Base-by-base conservation (phyloP, 495 filamentous ascomycete species). In the Aspergillus leporis region DNA sequence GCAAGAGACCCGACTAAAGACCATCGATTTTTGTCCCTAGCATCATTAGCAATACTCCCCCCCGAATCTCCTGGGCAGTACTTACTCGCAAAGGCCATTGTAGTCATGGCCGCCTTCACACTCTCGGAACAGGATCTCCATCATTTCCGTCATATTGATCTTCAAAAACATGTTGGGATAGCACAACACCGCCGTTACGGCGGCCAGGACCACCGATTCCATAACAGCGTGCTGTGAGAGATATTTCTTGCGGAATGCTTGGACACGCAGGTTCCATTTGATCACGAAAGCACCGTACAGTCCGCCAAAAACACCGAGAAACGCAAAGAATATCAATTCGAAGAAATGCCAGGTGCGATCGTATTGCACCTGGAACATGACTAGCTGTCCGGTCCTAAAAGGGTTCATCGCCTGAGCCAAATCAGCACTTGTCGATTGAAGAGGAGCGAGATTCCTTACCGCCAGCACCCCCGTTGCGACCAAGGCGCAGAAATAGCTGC, bases 141-240 rank as follows among this genome's bases (percentile, higher is more conserved):
- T 98, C 77, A 91, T 96, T 74, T 97, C 92, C 0, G 94, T 97
- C 94, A 98, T 98, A 73, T 98, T 96, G 66, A 98, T 97, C 61
- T 90, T 83, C 51, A 98, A 71, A 65, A 98, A 98, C 72, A 90
- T 92, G 70, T 98, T 98, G 1, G 92, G 94, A 66, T 93, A 98
- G 75, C 94, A 98, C 7, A 98, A 79, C 53, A 98, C 78, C 4
- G 93, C 95, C 12, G 94, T 98, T 8, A 85, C 80, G 1, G 84
- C 83, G 3, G 94, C 93, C 53, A 98, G 79, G 36, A 96, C 67
- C 1, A 91, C 91, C 7, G 91, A 87, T 73, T 98, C 94, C n/a
- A 92, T 78, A 13, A 97, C 83, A 7, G 94, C 88, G 75, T 93
- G 92, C 56, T 91, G 82, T 0, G 85, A 80, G 2, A 98, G 81